A percentile compares a stretch with the other conserved stretches of the same genome.
Conservation (phyloP, 169 alveolate genomes). For the Babesia bovis region DNA sequence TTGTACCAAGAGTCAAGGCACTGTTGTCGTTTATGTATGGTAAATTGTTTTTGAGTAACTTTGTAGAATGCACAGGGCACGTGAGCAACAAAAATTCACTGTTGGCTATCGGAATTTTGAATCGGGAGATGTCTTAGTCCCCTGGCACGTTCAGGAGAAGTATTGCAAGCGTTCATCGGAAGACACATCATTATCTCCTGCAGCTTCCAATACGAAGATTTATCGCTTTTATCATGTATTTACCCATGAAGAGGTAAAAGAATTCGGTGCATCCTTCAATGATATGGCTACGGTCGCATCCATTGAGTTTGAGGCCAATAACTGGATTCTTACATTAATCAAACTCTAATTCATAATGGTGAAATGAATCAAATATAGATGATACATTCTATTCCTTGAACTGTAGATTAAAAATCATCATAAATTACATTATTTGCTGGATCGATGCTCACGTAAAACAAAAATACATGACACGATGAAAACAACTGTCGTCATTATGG, state of each 20-base stretch:
- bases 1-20: conserved; percentile 49
- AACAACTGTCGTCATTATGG: no score
- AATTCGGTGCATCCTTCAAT: conserved; percentile 24
- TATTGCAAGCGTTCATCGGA: conserved; percentile 2
- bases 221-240: conserved; percentile 59
- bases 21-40: conserved; percentile 53
- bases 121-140: conserved; percentile 51
- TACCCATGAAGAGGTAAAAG: conserved; percentile 51
- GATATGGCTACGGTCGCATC: conserved; percentile 14
- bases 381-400: no score
- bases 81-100: conserved; percentile 35
- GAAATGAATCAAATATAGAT: no score
- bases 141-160: conserved; percentile 61
- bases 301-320: conserved; percentile 44
- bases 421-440: no score
- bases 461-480: no score
- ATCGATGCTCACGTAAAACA: no score
- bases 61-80: conserved; percentile 36
- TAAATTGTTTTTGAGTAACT: no score
- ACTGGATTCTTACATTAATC: conserved; percentile 40
- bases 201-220: neutral
- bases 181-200: neutral
- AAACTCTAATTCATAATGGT: conserved; percentile 1
- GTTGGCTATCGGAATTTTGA: conserved; percentile 54
- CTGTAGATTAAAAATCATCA: no score